phyloP scores from a whole-genome alignment of 1,139 yeast species.

The Hemisphaericaspora subhashii region DNA sequence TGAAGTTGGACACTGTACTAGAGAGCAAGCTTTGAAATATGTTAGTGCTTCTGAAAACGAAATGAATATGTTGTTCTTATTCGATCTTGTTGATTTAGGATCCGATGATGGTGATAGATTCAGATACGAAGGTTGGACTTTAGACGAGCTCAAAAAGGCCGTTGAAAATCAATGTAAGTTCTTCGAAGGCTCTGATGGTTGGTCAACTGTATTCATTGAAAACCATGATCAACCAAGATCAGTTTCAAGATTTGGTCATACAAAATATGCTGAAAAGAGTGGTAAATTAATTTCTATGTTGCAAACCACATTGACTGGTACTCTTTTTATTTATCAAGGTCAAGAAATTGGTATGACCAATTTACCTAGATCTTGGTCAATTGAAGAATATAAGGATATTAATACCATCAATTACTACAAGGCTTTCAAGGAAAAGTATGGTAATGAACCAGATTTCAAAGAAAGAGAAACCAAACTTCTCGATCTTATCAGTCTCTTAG shows the following conservation, averaged over 20 bases:
- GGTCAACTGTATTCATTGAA: constrained; percentile 56
- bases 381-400: constrained; percentile 52
- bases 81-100: constrained; percentile 48
- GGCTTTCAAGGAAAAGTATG: constrained; percentile 26
- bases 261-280: constrained; percentile 30
- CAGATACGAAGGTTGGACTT: constrained; percentile 29
- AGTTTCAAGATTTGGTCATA: constrained; percentile 49
- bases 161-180: constrained; percentile 32
- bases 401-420: constrained; percentile 44
- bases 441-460: constrained; percentile 30
- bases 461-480: constrained; percentile 29
- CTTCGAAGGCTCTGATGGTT: constrained; percentile 50
- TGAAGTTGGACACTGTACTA: constrained; percentile 46
- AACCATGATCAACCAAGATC: constrained; percentile 61
- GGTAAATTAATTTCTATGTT: constrained; percentile 51
- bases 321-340: constrained; percentile 58
- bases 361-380: constrained; percentile 43
- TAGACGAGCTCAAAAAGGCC: constrained; percentile 44
- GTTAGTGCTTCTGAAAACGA: constrained; percentile 50
- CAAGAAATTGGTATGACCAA: constrained; percentile 61
- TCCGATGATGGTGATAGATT: constrained; percentile 33
- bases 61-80: constrained; percentile 52
- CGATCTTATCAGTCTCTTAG: constrained; percentile 35
- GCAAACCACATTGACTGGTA: constrained; percentile 51
- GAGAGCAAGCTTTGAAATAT: constrained; percentile 44